phyloP scores from a whole-genome alignment of 106 monocot genomes.

The Hemerocallis citrina region DNA sequence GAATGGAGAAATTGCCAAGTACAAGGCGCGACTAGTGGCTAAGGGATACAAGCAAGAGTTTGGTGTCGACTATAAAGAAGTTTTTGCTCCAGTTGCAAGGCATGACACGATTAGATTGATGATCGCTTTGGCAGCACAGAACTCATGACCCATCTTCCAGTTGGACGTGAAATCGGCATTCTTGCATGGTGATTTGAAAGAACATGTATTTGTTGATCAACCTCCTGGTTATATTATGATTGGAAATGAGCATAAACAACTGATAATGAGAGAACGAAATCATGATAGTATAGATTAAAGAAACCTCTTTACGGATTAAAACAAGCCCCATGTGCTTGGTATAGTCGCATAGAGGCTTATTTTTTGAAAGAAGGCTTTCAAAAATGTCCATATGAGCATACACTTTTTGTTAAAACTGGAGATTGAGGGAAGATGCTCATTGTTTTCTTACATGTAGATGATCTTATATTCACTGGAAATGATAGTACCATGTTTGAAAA shows the following conservation, averaged over 20 bases:
- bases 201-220: conserved; percentile 11
- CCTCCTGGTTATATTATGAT: conserved; percentile 1
- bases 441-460: conserved; percentile 17
- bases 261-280: too few species aligned
- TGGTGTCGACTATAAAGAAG: conserved; percentile 1
- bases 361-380: conserved; percentile 9
- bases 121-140: conserved; percentile 2
- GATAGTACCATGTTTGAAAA: conserved; percentile 14
- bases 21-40: conserved; percentile 2
- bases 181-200: background rate
- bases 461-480: conserved; percentile 14
- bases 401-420: conserved; percentile 9
- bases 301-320: conserved; percentile 5
- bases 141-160: conserved; percentile 8
- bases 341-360: conserved; percentile 9
- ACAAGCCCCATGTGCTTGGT: conserved; percentile 7
- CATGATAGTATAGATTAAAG: conserved; percentile 4
- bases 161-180: conserved; percentile 9
- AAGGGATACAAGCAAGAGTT: conserved; percentile 5
- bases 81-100: conserved; percentile 7
- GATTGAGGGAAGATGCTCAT: conserved; percentile 10
- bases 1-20: conserved; percentile 2
- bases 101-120: conserved; percentile 7
- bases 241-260: background rate
- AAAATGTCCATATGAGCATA: conserved; percentile 11